Conservation (phyloP, 208 protist genomes). For the Eutreptiella sp. region DNA sequence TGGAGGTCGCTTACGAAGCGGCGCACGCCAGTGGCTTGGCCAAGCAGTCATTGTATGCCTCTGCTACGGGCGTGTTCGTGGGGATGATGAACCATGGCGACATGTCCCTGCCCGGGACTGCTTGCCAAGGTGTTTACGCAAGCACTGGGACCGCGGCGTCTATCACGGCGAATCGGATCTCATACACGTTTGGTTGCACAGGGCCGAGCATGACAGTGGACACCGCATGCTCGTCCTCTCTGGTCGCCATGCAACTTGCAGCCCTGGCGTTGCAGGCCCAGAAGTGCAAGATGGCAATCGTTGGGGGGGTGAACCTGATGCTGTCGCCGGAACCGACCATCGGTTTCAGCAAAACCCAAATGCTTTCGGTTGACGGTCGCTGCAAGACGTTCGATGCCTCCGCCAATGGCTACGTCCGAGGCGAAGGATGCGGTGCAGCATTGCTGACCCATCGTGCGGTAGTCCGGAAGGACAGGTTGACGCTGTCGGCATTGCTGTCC, state of each 20-base stretch:
- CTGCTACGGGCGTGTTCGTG: constrained; percentile 11
- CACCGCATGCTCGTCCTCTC: constrained; percentile 62
- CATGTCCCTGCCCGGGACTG: constrained; percentile 4
- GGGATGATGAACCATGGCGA: constrained; percentile 15
- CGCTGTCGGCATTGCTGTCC: constrained; percentile 27
- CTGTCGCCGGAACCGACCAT: constrained; percentile 29
- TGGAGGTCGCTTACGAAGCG: constrained; percentile 33
- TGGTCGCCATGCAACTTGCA: constrained; percentile 56
- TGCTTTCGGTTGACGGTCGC: constrained; percentile 42
- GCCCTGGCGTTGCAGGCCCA: constrained; percentile 27
- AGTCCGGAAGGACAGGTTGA: background rate
- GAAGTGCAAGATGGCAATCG: constrained; percentile 9
- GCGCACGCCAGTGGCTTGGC: constrained; percentile 36
- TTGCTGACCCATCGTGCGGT: constrained; percentile 37
- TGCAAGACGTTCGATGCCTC: constrained; percentile 58
- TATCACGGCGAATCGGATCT: constrained; percentile 39
- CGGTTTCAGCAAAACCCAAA: constrained; percentile 33
- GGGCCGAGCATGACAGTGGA: constrained; percentile 56
- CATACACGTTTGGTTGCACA: constrained; percentile 45
- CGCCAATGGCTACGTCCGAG: constrained; percentile 62
- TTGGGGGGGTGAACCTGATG: constrained; percentile 40
- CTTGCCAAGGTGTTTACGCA: constrained; percentile 4
- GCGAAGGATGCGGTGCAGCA: constrained; percentile 53
- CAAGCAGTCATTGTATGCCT: constrained; percentile 1
- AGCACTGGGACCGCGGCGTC: background rate